phyloP scores from a whole-genome alignment of 1,139 yeast species.

The Kodamaea suecica region DNA sequence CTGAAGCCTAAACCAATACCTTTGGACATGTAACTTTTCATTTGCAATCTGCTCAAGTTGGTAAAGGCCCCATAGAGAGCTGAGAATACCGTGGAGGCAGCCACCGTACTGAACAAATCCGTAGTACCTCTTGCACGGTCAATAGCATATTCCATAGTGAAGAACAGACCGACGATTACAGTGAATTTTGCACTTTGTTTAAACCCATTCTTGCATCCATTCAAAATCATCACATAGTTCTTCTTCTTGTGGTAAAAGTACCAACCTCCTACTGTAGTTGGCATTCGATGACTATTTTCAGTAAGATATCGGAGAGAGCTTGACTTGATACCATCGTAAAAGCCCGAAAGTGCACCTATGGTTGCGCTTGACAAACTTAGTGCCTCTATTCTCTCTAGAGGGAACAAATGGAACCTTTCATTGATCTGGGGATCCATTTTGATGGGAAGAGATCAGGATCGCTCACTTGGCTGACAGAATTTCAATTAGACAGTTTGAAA shows the following conservation, averaged over 20 bases:
- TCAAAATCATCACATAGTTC: constrained; percentile 67
- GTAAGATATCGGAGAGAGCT: constrained; percentile 66
- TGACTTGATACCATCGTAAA: constrained; percentile 55
- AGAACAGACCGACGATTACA: constrained; percentile 47
- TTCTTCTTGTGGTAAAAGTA: constrained; percentile 84
- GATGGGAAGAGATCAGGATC: not conserved
- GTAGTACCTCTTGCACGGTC: constrained; percentile 50
- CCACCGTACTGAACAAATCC: constrained; percentile 61
- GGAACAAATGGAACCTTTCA: constrained; percentile 43
- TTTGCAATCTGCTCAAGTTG: constrained; percentile 46
- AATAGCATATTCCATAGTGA: constrained; percentile 59
- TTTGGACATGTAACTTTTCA: constrained; percentile 44
- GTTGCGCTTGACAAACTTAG: constrained; percentile 40
- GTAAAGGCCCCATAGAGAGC: constrained; percentile 46
- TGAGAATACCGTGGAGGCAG: constrained; percentile 54
- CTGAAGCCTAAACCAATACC: constrained; percentile 58
- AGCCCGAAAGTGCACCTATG: constrained; percentile 63
- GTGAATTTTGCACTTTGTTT: constrained; percentile 45
- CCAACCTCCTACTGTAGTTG: constrained; percentile 81
- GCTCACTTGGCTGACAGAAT: too few relatives aligned
- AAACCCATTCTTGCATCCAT: constrained; percentile 48
- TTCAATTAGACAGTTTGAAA: too few relatives aligned
- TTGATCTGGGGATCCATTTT: constrained; percentile 13
- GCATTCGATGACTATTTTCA: constrained; percentile 80
- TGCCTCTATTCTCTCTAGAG: constrained; percentile 34